Conservation (phyloP, 2,329 filamentous ascomycete species). For the Emmonsia crescens region DNA sequence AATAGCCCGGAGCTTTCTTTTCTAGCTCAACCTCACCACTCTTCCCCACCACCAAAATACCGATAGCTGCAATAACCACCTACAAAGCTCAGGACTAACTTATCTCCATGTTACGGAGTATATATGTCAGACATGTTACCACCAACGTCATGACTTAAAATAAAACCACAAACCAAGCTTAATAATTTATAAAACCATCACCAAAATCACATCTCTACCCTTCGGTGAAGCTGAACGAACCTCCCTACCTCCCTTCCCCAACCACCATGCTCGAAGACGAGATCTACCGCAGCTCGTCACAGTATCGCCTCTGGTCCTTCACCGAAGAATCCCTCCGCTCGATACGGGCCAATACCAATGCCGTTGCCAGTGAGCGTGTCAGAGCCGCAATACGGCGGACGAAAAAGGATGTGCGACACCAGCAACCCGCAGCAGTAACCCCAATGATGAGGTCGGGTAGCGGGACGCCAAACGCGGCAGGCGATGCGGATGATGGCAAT, state of each 20-base stretch:
- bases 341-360: conserved; percentile 68
- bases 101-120: background rate
- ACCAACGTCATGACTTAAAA: background rate
- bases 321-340: conserved; percentile 59
- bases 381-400: conserved; percentile 45
- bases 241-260: background rate
- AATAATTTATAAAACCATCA: background rate
- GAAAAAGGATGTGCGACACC: conserved; percentile 21
- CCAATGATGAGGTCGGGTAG: conserved; percentile 15
- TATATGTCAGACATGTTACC: background rate
- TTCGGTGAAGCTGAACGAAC: background rate
- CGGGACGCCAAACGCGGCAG: conserved; percentile 24
- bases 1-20: background rate
- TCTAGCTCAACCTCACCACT: background rate
- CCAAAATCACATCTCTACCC: background rate
- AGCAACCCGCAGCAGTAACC: conserved; percentile 18
- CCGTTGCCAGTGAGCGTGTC: conserved; percentile 60
- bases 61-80: background rate
- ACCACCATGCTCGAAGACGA: conserved; percentile 71
- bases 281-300: conserved; percentile 77
- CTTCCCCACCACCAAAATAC: background rate
- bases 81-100: background rate
- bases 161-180: background rate
- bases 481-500: conserved; percentile 14
- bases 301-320: conserved; percentile 90